Base-by-base conservation (phyloP, 768 basidiomycete species). In the Podaxis sp. region DNA sequence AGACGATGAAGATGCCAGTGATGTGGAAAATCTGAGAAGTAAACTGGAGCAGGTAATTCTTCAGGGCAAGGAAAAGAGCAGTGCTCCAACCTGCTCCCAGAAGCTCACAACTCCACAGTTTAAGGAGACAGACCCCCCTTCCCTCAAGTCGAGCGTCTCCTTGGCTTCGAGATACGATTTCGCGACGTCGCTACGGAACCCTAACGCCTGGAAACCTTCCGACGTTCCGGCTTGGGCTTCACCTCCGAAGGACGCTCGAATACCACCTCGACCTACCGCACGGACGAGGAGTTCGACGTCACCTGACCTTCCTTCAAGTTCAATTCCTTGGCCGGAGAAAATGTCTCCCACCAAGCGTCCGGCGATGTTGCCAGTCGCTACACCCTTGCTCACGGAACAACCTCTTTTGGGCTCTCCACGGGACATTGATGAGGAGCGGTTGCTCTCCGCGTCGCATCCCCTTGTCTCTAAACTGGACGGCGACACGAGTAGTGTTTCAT, bases 1-100 rank as follows among this genome's bases (percentile, higher is more conserved):
- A 22, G 75, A 75, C 28, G 77, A 77, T 58, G 71, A 78, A 68
- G 70, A 80, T 52, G 73, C 72, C 60, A 70, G 69, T 55, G 70
- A 85, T 55, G 80, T 91, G 66, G 83, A 79, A 24, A 84, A 90
- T 71, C 77, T 96, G 61, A 75, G 84, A 65, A 83, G 73, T 66
- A 87, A 84, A 70, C 78, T 95, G 56, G 88, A 93, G 73, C 80
- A 84, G 65, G 84, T 93, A 58, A 85, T 77, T 5, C n/a, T 46
- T 28, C 75, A 75, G 64, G 71, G 68, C 54, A 71, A 72, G 49
- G 73, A 74, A 52, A 64, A 68, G 11, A 63, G 71, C 51, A 67
- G 66, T 50, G 67, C 69, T 51, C 57, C 67, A 36, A 67, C 67
- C 60, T 65, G 67, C 37, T 55, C 64, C 30, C 63, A 58, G 15